Base-by-base conservation (phyloP, 345 rosid genomes). In the Populus euphratica region DNA sequence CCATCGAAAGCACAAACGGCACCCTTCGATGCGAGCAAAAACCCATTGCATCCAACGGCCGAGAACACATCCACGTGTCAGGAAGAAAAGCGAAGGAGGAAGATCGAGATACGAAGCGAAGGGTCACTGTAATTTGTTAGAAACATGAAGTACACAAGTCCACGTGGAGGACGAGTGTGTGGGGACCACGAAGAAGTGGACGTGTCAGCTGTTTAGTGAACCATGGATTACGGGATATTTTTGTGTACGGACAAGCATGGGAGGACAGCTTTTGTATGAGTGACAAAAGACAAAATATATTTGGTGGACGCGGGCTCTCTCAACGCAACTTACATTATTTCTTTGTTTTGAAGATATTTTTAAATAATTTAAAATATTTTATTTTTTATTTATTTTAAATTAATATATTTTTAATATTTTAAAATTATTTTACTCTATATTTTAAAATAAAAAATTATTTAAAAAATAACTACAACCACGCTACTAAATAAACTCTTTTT, bases 181-280 rank as follows among this genome's bases (percentile, higher is more conserved):
- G 73, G 81, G 87, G 75, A 54, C 86, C 78, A 41, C 16, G 0
- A 23, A 0, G 20, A 5, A 16, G 50, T 17, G 64, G 82, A 86
- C 83, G 83, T 84, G 87, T 84, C 87, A 64, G 5, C 23, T 35
- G 29, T 4, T 49, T 3, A 70, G 36, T 31, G 29, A 20, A 70
- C 76, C 87, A 83, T 23, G 23, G 80, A 82, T 80, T 76, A 79
- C 87, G 89, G 87, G 81, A 49, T 72, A 74, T 64, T 36, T 73
- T 36, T 73, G 62, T 82, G 87, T 84, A 84, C 87, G 87, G 86
- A 80, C 12, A 25, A 0, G 38, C 2, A 13, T 62, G 8, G 80
- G 75, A 18, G 5, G 8, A 21, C 67, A 21, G n/a, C 25, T 77
- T 74, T 49, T 70, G 69, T 49, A 20, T 35, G 35, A 16, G 65